Evolutionary conservation across 2,329 filamentous ascomycete species (phyloP).

Genomic region (Amphichorda felina): DNA sequence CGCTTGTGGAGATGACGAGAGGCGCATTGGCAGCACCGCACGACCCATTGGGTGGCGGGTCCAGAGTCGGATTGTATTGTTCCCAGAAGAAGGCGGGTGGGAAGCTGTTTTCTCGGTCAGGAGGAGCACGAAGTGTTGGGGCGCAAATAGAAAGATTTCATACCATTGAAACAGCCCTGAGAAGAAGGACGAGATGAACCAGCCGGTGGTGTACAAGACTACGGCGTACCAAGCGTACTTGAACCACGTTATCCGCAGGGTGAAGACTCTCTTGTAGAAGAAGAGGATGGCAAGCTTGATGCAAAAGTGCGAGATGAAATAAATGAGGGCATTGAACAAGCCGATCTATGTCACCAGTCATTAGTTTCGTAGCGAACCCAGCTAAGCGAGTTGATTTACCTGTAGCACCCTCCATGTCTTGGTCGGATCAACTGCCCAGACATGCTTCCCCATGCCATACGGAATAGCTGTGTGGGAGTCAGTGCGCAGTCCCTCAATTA

Average conservation of each 20-base stretch:
- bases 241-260: neutral
- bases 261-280: neutral
- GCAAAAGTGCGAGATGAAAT: neutral
- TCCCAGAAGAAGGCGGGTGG: neutral
- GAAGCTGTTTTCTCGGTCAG: neutral
- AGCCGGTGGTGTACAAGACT: neutral
- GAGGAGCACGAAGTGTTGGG: neutral
- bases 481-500: neutral
- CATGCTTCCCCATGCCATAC: conserved; percentile 1
- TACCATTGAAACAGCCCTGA: neutral
- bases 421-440: neutral
- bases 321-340: neutral
- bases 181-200: conserved; percentile 1
- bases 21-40: neutral
- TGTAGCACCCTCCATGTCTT: neutral
- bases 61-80: neutral
- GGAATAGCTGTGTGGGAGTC: neutral
- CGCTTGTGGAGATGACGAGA: neutral
- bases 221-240: neutral
- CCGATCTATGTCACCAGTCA: neutral
- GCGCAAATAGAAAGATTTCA: neutral
- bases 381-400: no score
- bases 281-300: neutral
- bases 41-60: neutral
- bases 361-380: no score